Conservation (phyloP, 2,329 filamentous ascomycete species). For the Kalmusia sp. region DNA sequence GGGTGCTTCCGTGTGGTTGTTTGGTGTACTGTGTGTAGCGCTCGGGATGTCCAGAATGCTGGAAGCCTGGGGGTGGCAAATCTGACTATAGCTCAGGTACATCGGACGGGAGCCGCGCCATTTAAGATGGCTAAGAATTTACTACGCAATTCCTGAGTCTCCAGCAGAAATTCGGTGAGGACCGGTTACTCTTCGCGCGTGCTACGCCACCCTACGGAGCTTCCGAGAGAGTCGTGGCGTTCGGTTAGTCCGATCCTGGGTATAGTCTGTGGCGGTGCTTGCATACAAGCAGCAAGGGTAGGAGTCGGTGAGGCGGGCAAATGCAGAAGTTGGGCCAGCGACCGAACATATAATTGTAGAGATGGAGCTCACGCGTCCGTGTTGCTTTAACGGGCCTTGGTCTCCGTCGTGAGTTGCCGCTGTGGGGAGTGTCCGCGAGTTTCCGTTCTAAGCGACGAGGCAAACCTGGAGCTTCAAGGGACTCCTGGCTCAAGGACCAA, state of each 20-base stretch:
- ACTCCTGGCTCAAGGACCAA: conserved; percentile 25
- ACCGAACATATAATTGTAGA: conserved; percentile 34
- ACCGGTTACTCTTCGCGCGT: conserved; percentile 21
- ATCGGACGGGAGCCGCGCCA: conserved; percentile 33
- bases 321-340: conserved; percentile 26
- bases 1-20: conserved; percentile 29
- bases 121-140: conserved; percentile 39
- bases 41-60: conserved; percentile 34
- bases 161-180: conserved; percentile 39
- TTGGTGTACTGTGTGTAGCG: conserved; percentile 20
- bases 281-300: conserved; percentile 26
- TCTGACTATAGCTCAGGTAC: conserved; percentile 31
- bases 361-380: conserved; percentile 34
- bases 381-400: conserved; percentile 27
- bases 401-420: conserved; percentile 37
- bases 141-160: conserved; percentile 33
- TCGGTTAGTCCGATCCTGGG: conserved; percentile 14
- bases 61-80: conserved; percentile 43
- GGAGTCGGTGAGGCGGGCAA: conserved; percentile 33
- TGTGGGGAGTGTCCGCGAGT: conserved; percentile 37
- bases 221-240: conserved; percentile 37
- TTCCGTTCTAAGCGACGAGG: conserved; percentile 32
- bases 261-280: conserved; percentile 33
- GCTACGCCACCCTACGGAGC: conserved; percentile 35
- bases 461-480: conserved; percentile 27